Conservation (phyloP, 257 asterid genomes). For the Ballota nigra region DNA sequence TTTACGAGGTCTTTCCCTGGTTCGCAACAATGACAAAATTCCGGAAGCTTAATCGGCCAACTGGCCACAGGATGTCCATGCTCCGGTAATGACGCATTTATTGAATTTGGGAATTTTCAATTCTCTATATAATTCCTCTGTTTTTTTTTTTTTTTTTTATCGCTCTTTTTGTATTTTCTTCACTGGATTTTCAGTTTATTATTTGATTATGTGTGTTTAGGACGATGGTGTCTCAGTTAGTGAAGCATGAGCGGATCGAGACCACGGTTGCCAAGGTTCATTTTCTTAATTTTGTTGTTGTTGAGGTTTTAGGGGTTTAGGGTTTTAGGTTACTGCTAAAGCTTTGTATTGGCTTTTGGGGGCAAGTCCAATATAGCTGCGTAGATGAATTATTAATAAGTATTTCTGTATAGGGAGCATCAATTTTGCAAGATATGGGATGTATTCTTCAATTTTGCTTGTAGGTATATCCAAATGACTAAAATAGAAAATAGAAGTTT, state of each 20-base stretch:
- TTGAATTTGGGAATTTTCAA: background rate
- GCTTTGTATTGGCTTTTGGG: background rate
- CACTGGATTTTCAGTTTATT: background rate
- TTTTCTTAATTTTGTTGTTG: background rate
- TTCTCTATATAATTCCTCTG: background rate
- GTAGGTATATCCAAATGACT: background rate
- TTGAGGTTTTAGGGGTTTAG: background rate
- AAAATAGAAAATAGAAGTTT: background rate
- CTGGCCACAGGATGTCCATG: conserved; percentile 91
- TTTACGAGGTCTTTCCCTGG: conserved; percentile 18
- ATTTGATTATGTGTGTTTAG: conserved; percentile 30
- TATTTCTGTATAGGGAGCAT: background rate
- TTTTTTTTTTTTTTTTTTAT: no score
- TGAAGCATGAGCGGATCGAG: conserved; percentile 92
- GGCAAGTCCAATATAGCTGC: background rate
- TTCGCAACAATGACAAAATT: conserved; percentile 59
- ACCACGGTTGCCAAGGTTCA: conserved; percentile 80
- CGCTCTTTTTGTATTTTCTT: background rate
- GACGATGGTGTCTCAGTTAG: conserved; percentile 93
- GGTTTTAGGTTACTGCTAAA: conserved; percentile 21
- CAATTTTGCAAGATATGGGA: background rate
- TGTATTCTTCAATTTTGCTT: background rate
- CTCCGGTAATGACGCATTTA: conserved; percentile 48
- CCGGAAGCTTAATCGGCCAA: conserved; percentile 83
- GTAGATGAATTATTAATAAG: background rate